Evolutionary conservation across 805 yeast genomes (phyloP).

Genomic region (Monosporozyma servazzii): DNA sequence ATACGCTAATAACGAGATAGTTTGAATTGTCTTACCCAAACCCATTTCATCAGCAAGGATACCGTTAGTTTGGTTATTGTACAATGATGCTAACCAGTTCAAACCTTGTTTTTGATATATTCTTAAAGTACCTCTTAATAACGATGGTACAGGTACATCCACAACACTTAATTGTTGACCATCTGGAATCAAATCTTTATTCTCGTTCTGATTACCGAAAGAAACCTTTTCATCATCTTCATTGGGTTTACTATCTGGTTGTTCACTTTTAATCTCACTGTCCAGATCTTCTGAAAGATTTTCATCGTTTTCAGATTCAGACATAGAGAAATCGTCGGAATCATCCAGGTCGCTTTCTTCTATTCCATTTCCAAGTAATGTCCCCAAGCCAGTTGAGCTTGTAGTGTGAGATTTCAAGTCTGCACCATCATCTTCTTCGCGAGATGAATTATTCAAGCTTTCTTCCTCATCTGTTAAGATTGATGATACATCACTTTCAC

Average conservation of each 20-base stretch:
- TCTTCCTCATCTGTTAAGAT: conserved; percentile 16
- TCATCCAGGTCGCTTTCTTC: background rate
- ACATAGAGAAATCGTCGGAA: background rate
- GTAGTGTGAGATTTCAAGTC: background rate
- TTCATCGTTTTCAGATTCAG: background rate
- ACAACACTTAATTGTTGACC: conserved; percentile 36
- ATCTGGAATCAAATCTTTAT: background rate
- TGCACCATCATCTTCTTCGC: background rate
- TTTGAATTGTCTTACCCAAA: conserved; percentile 92
- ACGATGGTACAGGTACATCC: conserved; percentile 70
- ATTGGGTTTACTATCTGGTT: conserved; percentile 13
- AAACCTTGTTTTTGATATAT: conserved; percentile 93
- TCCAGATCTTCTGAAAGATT: conserved; percentile 3
- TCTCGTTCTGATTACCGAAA: conserved; percentile 2
- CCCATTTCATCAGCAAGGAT: conserved; percentile 99
- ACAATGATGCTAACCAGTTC: conserved; percentile 92
- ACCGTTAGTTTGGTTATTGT: conserved; percentile 89
- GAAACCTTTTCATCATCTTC: conserved; percentile 30
- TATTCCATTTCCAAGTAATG: background rate
- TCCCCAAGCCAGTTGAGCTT: conserved; percentile 1
- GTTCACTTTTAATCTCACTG: conserved; percentile 9
- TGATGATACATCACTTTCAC: conserved; percentile 8
- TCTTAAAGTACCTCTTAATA: conserved; percentile 74
- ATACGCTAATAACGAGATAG: conserved; percentile 76
- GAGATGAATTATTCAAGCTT: background rate